A percentile compares a stretch with the other conserved stretches of the same genome.
Conservation (phyloP, 495 filamentous ascomycete species). For the Recurvomyces mirabilis region DNA sequence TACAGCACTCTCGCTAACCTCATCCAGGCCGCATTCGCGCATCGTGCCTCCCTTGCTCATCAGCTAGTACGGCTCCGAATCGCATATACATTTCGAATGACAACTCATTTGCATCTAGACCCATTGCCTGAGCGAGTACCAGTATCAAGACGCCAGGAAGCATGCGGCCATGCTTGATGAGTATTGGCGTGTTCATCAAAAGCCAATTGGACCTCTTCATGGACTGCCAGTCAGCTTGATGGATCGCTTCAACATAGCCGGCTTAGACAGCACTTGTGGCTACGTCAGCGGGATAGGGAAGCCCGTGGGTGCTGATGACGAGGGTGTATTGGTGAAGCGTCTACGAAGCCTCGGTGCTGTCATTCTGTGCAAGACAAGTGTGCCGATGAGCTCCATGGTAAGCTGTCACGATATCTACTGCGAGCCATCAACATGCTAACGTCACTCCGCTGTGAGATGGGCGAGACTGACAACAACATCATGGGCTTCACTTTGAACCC, state of each 20-base stretch:
- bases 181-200: conserved; percentile 30
- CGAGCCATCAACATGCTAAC: not conserved
- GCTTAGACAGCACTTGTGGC: conserved; percentile 10
- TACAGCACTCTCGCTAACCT: too few species aligned
- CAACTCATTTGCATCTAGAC: conserved; percentile 1
- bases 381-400: conserved; percentile 28
- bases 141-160: conserved; percentile 34
- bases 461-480: conserved; percentile 44
- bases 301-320: not conserved
- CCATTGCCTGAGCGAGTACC: conserved; percentile 32
- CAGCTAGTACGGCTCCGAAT: not conserved
- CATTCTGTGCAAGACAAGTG: conserved; percentile 41
- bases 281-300: conserved; percentile 16
- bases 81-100: not conserved
- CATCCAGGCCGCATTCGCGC: conserved; percentile 26
- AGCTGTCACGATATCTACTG: not conserved
- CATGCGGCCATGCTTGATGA: conserved; percentile 35
- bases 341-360: conserved; percentile 32
- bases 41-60: conserved; percentile 25
- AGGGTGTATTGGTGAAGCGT: not conserved
- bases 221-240: conserved; percentile 36
- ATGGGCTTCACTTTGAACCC: conserved; percentile 57
- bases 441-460: conserved; percentile 30
- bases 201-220: conserved; percentile 32
- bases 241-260: conserved; percentile 23